phyloP scores from a whole-genome alignment of 108 stramenopile genomes.

The Skeletonema costatum region DNA sequence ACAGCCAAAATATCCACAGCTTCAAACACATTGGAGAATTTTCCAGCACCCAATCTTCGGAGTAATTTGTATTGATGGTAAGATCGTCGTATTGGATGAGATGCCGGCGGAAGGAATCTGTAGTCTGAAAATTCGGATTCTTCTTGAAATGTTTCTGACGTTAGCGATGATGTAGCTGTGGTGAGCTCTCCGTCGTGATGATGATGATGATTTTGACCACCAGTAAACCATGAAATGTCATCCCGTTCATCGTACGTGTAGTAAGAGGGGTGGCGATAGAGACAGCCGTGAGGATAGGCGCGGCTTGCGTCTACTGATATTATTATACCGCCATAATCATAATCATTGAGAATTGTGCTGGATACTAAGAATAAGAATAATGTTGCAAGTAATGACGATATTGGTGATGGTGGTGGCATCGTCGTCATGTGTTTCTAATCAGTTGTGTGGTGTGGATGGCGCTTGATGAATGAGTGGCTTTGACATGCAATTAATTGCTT shows the following conservation, averaged over 20 bases:
- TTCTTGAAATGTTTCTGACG: background rate
- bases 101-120: conserved; percentile 18
- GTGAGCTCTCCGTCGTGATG: background rate
- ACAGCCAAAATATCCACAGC: conserved; percentile 63
- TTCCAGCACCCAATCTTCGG: conserved; percentile 81
- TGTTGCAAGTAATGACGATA: background rate
- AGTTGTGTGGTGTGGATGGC: background rate
- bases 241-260: conserved; percentile 54
- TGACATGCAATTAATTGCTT: too few species aligned
- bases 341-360: background rate
- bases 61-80: conserved; percentile 49
- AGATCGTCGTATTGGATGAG: conserved; percentile 13
- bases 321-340: background rate
- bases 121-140: conserved; percentile 14
- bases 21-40: conserved; percentile 89
- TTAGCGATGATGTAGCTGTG: background rate
- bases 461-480: too few species aligned
- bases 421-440: too few species aligned
- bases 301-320: conserved; percentile 17
- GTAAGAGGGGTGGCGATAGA: conserved; percentile 48
- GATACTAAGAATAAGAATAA: background rate
- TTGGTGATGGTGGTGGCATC: too few species aligned
- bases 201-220: background rate
- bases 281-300: conserved; percentile 46
- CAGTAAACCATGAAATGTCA: conserved; percentile 23